These are phyloP conservation scores for Podospora sp. DNA, from an alignment of 495 filamentous ascomycete genomes.

Conservation along the genomic window DNA sequence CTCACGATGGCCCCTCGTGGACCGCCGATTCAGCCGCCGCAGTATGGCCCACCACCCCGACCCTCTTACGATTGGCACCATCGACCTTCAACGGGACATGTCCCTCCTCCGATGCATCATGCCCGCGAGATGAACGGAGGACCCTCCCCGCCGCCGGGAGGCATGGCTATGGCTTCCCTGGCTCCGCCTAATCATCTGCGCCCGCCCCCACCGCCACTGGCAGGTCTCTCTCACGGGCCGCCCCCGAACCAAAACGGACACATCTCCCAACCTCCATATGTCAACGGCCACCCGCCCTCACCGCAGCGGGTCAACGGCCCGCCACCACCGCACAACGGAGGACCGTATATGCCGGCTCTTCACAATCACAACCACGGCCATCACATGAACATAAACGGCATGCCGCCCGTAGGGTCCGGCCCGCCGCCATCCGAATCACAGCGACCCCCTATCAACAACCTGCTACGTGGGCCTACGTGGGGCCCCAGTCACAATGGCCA, in stretches of 20 bases:
- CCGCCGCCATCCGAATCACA: constrained; percentile 38
- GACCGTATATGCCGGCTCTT: constrained; percentile 22
- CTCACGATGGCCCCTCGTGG: constrained; percentile 31
- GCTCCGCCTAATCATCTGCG: constrained; percentile 47
- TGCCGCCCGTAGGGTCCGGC: constrained; percentile 25
- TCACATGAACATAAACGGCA: constrained; percentile 34
- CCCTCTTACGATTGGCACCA: constrained; percentile 42
- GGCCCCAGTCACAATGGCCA: background rate
- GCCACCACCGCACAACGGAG: constrained; percentile 31
- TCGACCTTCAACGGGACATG: constrained; percentile 37
- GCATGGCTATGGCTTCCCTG: constrained; percentile 40
- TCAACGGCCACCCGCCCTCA: constrained; percentile 45
- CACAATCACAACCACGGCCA: constrained; percentile 35
- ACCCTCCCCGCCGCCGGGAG: constrained; percentile 35
- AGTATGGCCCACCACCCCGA: constrained; percentile 31
- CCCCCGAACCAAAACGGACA: constrained; percentile 45
- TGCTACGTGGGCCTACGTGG: background rate
- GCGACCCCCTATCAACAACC: constrained; percentile 28
- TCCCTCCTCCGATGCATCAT: constrained; percentile 37
- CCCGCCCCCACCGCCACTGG: constrained; percentile 44
- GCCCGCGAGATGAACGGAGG: constrained; percentile 46
- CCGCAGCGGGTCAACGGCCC: constrained; percentile 40
- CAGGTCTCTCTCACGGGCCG: constrained; percentile 36
- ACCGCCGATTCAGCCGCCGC: constrained; percentile 32
- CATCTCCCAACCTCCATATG: constrained; percentile 40